Base-by-base conservation (phyloP, 1,284 basidiomycete genomes). In the Austropuccinia psidii region DNA sequence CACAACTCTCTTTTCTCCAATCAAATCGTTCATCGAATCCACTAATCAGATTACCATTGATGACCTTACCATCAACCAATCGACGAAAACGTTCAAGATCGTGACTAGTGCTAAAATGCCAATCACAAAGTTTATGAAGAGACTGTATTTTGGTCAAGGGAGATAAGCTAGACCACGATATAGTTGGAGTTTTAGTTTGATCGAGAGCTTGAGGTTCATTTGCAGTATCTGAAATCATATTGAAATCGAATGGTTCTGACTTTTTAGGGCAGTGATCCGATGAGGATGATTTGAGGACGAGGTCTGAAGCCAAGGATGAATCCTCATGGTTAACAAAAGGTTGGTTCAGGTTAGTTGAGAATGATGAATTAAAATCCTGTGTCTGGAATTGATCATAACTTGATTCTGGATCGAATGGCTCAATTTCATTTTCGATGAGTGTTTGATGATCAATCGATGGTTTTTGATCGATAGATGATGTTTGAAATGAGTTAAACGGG, bases 51-150 rank as follows among this genome's bases (percentile, higher is more conserved):
- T 43, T 55, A 33, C 37, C 13, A 24, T 27, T 55, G 39, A 52
- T 35, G 29, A 41, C 55, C 52, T 70, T 70, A 27, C 29, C n/a
- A 35, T 60, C 55, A 17, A 73, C 58, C 17, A 64, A 43, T 24
- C 69, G 69, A 35, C 69, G 57, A 35, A 73, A 73, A 9, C 69
- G 69, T 24, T 73, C 69, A 27, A 61, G 19, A 35, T 73, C 69
- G 27, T 50, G 45, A 21, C 33, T 39, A 49, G 69, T 62, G n/a
- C 29, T 50, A 39, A 73, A 73, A 39, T 73, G 57, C 69, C 69
- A 73, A 43, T 73, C 69, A 19, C 69, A 73, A 8, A 73, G 37
- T 33, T 73, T 61, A 27, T 49, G 43, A 21, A 73, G 19, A 8
- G 60, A 11, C 15, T 60, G 35, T 15, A 73, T 45, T 49, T 73